Percentiles rank a stretch among this genome's conserved stretches.
phyloP scores from a whole-genome alignment of 1,284 basidiomycete species.

The Grifola frondosa region DNA sequence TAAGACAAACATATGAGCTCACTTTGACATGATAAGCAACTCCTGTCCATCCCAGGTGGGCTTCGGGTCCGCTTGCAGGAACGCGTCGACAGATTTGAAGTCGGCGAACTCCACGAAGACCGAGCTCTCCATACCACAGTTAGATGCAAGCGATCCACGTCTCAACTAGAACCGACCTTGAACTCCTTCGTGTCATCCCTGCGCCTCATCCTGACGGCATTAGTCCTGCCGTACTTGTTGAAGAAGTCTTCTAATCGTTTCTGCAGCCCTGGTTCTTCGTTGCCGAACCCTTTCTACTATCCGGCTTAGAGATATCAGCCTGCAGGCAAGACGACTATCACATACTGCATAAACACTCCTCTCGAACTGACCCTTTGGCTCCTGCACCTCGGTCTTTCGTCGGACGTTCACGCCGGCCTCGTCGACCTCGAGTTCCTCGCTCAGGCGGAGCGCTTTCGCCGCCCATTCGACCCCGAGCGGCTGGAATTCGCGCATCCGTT shows the following conservation, averaged over 20 bases:
- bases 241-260: slow-evolving; percentile 83
- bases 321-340: slow-evolving; percentile 19
- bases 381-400: slow-evolving; percentile 68
- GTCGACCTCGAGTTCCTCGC: slow-evolving; percentile 76
- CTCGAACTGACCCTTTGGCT: slow-evolving; percentile 74
- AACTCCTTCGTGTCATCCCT: slow-evolving; percentile 73
- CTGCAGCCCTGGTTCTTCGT: slow-evolving; percentile 73
- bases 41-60: slow-evolving; percentile 76
- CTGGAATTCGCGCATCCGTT: slow-evolving; percentile 85
- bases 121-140: slow-evolving; percentile 61
- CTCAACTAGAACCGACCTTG: slow-evolving; percentile 55
- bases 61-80: slow-evolving; percentile 79
- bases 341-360: slow-evolving; percentile 83
- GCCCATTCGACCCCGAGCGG: slow-evolving; percentile 66
- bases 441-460: slow-evolving; percentile 59
- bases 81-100: slow-evolving; percentile 68
- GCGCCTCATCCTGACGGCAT: slow-evolving; percentile 86
- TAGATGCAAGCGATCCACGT: not conserved
- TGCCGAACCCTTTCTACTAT: slow-evolving; percentile 84
- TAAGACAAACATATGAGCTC: slow-evolving; percentile 21
- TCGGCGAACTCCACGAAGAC: slow-evolving; percentile 92
- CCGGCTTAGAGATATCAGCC: slow-evolving; percentile 1
- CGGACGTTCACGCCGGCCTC: slow-evolving; percentile 74
- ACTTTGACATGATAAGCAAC: slow-evolving; percentile 89
- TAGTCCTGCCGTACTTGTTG: slow-evolving; percentile 77